Evolutionary conservation across 306 rosid species (phyloP).

Genomic region (Trifolium subterraneum): DNA sequence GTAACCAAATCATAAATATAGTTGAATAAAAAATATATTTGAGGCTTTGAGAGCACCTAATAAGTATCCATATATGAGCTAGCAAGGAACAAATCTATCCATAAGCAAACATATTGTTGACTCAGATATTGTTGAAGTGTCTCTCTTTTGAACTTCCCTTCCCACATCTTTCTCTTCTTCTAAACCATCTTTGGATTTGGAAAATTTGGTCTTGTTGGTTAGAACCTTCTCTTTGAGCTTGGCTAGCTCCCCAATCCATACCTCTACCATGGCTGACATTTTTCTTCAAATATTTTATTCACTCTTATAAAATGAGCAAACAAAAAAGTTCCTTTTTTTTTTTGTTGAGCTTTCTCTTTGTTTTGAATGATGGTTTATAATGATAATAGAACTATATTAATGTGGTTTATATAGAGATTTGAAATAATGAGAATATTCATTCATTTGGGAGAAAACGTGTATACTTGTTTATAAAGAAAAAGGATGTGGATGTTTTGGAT

Average conservation of each 20-base stretch:
- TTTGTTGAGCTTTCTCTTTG: background rate
- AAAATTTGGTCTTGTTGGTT: slow-evolving; percentile 26
- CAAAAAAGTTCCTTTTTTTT: background rate
- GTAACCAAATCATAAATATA: background rate
- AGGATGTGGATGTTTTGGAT: slow-evolving; percentile 20
- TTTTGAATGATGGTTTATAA: background rate
- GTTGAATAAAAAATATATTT: slow-evolving; percentile 3
- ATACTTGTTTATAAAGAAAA: background rate
- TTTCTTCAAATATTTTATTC: slow-evolving; percentile 11
- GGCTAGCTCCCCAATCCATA: slow-evolving; percentile 63
- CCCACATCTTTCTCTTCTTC: slow-evolving; percentile 20
- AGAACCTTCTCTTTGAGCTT: slow-evolving; percentile 61
- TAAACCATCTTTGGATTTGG: slow-evolving; percentile 45
- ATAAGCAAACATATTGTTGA: slow-evolving; percentile 69
- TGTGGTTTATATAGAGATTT: slow-evolving; percentile 42
- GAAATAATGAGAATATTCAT: slow-evolving; percentile 6
- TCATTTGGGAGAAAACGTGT: slow-evolving; percentile 3
- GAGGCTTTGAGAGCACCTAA: background rate
- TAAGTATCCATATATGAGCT: slow-evolving; percentile 35
- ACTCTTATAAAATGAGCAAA: background rate
- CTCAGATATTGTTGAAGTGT: slow-evolving; percentile 58
- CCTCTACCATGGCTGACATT: slow-evolving; percentile 68
- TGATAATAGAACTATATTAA: background rate
- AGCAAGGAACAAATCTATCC: slow-evolving; percentile 85
- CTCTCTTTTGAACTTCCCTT: slow-evolving; percentile 39